Conservation (phyloP, 768 basidiomycete genomes). For the Calocera cornea region DNA sequence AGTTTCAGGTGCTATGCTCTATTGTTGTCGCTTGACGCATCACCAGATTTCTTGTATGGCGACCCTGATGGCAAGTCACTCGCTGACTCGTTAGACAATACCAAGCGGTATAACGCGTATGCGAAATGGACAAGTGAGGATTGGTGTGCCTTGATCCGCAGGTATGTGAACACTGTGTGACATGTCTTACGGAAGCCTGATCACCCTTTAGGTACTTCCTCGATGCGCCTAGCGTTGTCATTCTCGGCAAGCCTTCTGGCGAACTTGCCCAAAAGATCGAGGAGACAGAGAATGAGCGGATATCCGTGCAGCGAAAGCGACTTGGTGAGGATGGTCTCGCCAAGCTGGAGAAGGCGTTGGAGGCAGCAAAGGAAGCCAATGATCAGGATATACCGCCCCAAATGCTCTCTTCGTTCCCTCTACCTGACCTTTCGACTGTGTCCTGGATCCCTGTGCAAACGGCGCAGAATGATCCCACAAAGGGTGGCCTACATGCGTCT, state of each 20-base stretch:
- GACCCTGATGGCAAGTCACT: constrained; percentile 70
- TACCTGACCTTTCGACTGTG: constrained; percentile 81
- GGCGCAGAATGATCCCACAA: constrained; percentile 45
- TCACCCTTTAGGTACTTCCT: constrained; percentile 53
- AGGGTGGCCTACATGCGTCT: constrained; percentile 9
- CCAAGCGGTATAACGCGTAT: constrained; percentile 53
- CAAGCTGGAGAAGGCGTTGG: constrained; percentile 49
- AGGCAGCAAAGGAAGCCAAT: constrained; percentile 77
- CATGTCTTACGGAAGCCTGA: too few relatives aligned
- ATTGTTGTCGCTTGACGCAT: not conserved
- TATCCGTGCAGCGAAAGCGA: constrained; percentile 48
- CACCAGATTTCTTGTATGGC: constrained; percentile 69
- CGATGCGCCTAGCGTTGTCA: constrained; percentile 54
- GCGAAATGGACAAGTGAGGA: constrained; percentile 57
- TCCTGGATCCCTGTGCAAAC: constrained; percentile 77
- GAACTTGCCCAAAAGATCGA: constrained; percentile 67
- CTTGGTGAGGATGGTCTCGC: constrained; percentile 75
- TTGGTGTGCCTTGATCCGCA: constrained; percentile 64
- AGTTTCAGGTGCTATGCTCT: not conserved
- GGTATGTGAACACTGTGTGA: constrained; percentile 44
- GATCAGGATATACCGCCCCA: constrained; percentile 68
- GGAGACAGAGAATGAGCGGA: constrained; percentile 61
- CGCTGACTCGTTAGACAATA: constrained; percentile 57
- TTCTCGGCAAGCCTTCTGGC: constrained; percentile 82
- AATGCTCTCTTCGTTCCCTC: constrained; percentile 71